These are phyloP conservation scores for Metschnikowia bowlesiae DNA, from an alignment of 805 yeast species.

Conservation along the genomic window DNA sequence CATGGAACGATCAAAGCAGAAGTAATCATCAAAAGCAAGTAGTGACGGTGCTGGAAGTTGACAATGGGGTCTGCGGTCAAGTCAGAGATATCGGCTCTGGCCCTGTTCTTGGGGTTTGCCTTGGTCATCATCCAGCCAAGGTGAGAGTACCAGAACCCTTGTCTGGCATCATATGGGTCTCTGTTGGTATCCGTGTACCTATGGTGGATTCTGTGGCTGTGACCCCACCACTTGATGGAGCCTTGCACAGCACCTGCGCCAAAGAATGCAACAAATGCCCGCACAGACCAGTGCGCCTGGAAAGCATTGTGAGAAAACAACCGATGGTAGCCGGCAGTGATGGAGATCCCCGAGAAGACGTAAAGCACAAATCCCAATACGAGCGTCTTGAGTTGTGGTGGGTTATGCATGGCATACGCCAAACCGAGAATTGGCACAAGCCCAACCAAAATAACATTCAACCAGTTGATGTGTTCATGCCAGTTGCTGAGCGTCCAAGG, in stretches of 20 bases:
- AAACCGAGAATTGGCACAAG: slow-evolving; percentile 57
- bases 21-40: slow-evolving; percentile 54
- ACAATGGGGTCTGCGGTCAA: slow-evolving; percentile 74
- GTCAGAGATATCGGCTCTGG: slow-evolving; percentile 78
- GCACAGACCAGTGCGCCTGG: slow-evolving; percentile 56
- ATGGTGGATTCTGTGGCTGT: slow-evolving; percentile 80
- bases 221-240: slow-evolving; percentile 87
- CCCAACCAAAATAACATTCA: slow-evolving; percentile 62
- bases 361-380: slow-evolving; percentile 52
- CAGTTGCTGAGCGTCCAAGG: slow-evolving; percentile 75
- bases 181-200: slow-evolving; percentile 78
- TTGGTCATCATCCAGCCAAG: slow-evolving; percentile 81
- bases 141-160: slow-evolving; percentile 80
- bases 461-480: slow-evolving; percentile 75
- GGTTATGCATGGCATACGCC: slow-evolving; percentile 39
- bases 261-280: slow-evolving; percentile 64
- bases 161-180: slow-evolving; percentile 84
- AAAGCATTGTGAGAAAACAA: slow-evolving; percentile 75
- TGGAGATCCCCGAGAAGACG: slow-evolving; percentile 61
- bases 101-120: slow-evolving; percentile 78
- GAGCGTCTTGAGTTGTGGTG: slow-evolving; percentile 50
- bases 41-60: slow-evolving; percentile 77
- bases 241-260: slow-evolving; percentile 86
- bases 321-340: slow-evolving; percentile 83
- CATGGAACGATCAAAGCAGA: slow-evolving; percentile 66